Percentiles rank a stretch among this genome's conserved stretches.
Evolutionary conservation across 1,284 basidiomycete genomes (phyloP).

Genomic region (Tilletia walkeri): DNA sequence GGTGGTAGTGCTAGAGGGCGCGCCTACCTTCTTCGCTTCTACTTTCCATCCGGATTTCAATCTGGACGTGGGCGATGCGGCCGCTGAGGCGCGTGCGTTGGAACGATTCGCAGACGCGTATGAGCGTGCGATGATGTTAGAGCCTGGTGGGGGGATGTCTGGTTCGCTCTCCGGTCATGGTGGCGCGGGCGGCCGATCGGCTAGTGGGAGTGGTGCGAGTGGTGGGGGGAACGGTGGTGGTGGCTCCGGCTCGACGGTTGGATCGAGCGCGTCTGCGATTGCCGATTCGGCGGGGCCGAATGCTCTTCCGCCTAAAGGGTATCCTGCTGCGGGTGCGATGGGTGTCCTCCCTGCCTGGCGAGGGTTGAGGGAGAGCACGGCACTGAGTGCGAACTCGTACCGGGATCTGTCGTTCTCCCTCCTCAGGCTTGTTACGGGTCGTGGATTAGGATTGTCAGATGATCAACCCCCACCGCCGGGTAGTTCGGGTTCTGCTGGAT

Average conservation of each 20-base stretch:
- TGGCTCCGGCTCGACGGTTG: background rate
- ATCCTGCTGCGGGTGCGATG: constrained; percentile 17
- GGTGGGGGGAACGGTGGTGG: constrained; percentile 3
- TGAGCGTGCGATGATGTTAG: constrained; percentile 34
- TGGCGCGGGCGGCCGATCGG: background rate
- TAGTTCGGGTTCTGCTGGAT: background rate
- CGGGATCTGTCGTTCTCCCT: constrained; percentile 39
- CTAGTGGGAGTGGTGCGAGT: background rate
- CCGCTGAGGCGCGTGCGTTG: constrained; percentile 29
- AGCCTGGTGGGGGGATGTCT: constrained; percentile 22
- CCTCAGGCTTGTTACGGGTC: constrained; percentile 39
- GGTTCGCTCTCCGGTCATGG: background rate
- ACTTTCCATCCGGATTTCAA: constrained; percentile 82
- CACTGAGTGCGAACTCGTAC: constrained; percentile 28
- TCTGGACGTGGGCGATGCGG: constrained; percentile 61
- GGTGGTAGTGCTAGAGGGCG: background rate
- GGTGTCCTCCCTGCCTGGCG: constrained; percentile 34
- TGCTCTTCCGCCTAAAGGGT: background rate
- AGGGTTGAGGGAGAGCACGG: constrained; percentile 26
- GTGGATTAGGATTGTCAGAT: constrained; percentile 26
- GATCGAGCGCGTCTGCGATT: background rate
- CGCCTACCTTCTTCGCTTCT: constrained; percentile 66
- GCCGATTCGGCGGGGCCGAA: constrained; percentile 6
- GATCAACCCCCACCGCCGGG: background rate
- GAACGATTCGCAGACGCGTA: constrained; percentile 30